Evolutionary conservation across 164 flowering plant genomes (phyloP).

Genomic region (Piper betle): DNA sequence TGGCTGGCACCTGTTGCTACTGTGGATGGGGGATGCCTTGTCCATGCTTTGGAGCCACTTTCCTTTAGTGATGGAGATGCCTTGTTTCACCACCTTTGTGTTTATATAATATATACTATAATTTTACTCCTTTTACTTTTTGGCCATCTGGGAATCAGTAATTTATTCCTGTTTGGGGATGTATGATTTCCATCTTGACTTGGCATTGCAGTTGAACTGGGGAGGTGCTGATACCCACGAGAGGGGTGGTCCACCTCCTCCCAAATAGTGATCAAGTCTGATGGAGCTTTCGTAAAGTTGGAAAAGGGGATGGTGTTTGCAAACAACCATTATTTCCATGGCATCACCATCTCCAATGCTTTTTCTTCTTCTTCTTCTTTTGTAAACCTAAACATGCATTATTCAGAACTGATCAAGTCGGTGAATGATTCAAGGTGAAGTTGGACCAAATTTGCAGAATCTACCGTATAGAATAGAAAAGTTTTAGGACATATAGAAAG

Average conservation of each 20-base stretch:
- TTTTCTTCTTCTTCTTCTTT: neutral
- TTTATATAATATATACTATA: no score
- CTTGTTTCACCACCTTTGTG: constrained; percentile 5
- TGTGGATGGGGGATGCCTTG: constrained; percentile 7
- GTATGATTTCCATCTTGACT: neutral
- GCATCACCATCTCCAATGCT: constrained; percentile 1
- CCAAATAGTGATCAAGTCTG: neutral
- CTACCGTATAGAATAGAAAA: no score
- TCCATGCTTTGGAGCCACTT: neutral
- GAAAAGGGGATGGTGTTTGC: neutral
- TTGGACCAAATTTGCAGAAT: neutral
- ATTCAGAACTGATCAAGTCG: neutral
- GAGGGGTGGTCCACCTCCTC: neutral
- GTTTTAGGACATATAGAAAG: no score
- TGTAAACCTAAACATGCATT: no score
- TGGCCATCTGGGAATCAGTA: neutral
- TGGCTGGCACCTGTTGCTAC: neutral
- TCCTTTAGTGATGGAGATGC: constrained; percentile 3
- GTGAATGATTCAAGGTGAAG: neutral
- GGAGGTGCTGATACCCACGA: neutral
- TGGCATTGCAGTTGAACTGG: constrained; percentile 1
- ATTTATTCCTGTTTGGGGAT: neutral
- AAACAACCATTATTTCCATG: neutral
- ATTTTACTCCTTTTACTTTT: no score
- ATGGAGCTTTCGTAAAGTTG: constrained; percentile 4